Base-by-base conservation (phyloP, 805 yeast species). In the Saccharomycopsis javanensis region DNA sequence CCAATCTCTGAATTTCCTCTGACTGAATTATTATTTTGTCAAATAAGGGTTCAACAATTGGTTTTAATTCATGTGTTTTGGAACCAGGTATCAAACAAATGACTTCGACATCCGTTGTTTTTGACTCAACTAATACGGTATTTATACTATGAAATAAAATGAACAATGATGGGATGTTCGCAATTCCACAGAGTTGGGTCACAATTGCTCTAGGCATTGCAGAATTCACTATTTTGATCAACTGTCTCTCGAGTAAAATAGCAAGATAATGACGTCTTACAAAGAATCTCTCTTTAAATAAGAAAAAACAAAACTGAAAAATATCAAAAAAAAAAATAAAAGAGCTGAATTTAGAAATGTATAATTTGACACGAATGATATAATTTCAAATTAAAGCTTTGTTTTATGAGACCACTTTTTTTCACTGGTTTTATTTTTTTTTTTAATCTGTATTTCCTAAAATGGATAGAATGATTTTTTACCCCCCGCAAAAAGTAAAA, bases 391-490 rank as follows among this genome's bases (percentile, higher is more conserved):
- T n/a, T n/a, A n/a, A n/a, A n/a, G n/a, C n/a, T n/a, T n/a, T 13
- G 27, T 42, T 20, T 42, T 42, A 42, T 42, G 48, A 11, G 48
- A 25, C 48, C 48, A 42, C 48, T 42, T 42, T 42, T 42, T 42
- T 42, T 11, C 20, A n/a, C 20, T 35, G n/a, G n/a, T n/a, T n/a
- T n/a, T n/a, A n/a, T 42, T 20, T 42, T 2, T 18, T 20, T 42
- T 42, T 42, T 16, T 42, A 4, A 42, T 27, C 6, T 20, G 48
- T 42, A 42, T 42, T 42, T 42, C 48, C 48, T 42, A 42, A 42
- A 42, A 42, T 23, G 48, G 48, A 23, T 28, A 13, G 6, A 18
- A 20, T 42, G 28, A 20, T 42, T 18, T 42, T 18, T n/a, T 42
- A 35, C 23, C 48, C 46, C 48, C 48, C 48, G 48, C 48, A 42